Base-by-base conservation (phyloP, 768 basidiomycete genomes). In the Tylopilus vinaceipallidus region DNA sequence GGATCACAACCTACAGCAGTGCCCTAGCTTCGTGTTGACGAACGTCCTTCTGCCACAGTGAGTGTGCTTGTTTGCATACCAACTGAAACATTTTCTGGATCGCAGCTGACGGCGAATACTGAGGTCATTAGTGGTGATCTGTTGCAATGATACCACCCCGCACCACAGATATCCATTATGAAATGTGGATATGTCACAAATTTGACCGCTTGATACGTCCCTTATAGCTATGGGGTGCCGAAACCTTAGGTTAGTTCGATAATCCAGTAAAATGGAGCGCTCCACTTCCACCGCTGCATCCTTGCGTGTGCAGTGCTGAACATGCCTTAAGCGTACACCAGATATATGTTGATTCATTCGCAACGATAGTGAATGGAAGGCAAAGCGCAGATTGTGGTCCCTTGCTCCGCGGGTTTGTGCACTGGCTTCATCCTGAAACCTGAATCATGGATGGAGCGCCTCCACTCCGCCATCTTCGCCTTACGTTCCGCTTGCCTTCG, bases 101-200 rank as follows among this genome's bases (percentile, higher is more conserved):
- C 32, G 20, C 29, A 27, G 36, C 55, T 65, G 51, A 60, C 32
- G 27, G 20, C 4, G 29, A 40, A 42, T n/a, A 29, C 30, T 27
- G 38, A 60, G 57, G 37, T 53, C 43, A 19, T 42, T 47, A 37
- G 16, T n/a, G 33, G 40, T 30, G 27, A 53, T 53, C 20, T 36
- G 23, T 34, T 40, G 45, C 48, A 33, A 33, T 32, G 43, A 54
- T 60, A 22, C 26, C 46, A 47, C 57, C 52, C 49, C 65, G 54
- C 57, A 39, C 57, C 54, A 49, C 45, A 7, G 26, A 42, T 43
- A 36, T 56, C 34, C 26, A 47, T 55, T 23, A 29, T 35, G 41
- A 37, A 36, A 35, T 35, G 16, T 38, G 38, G 29, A 50, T 46
- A 23, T 36, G 19, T 44, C 17, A 52, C 45, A 48, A 45, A 40